Evolutionary conservation across 208 protist genomes (phyloP), one percentile per base, ranked within the genome.

Genomic region (Acanthamoeba quina): DNA sequence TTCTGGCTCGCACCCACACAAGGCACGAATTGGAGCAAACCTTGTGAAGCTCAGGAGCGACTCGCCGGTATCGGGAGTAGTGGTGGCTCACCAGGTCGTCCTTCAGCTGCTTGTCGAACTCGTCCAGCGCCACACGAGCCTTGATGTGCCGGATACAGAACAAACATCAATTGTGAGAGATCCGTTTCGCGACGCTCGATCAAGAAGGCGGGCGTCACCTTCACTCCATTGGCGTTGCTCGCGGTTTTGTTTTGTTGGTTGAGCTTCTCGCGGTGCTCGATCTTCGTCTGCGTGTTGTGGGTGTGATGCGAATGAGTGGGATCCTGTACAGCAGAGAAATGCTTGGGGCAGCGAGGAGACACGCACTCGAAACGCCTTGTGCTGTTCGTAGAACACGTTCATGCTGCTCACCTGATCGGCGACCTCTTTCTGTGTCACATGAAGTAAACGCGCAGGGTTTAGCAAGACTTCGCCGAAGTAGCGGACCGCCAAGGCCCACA

Each of bases 51-150:
- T 78, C 68, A 13, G 68, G 68, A 10, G 68, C 37, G 11, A 78
- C 68, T 21, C 31, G 68, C 7, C 68, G 29, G 68, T 78, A 47
- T 19, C 68, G 68, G 17, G 68, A 78, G 37, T 78, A 78, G 31
- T 78, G 68, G 31, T 78, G 37, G 68, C 68, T 31, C 34, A 78
- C 34, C 10, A 78, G 34, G 17, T 78, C 68, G 68, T 41, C 37
- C 31, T 78, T 78, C 24, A 78, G 68, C 68, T 78, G 68, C 68
- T 19, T 47, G 37, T 78, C 68, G 5, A 78, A 78, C 68, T 78
- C 68, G 10, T 78, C 31, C 68, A 78, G 68, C 21, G 68, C 68
- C 29, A 34, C 68, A 26, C 68, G 68, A 19, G 68, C 49, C 68
- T 78, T 34, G 54, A 24, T 4, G 3, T 10, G 56, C 66, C 66